A percentile compares a stretch with the other conserved stretches of the same genome.
These are phyloP conservation scores for Pythium phragmiticola DNA, from an alignment of 352 stramenopile genomes.

Conservation along the genomic window DNA sequence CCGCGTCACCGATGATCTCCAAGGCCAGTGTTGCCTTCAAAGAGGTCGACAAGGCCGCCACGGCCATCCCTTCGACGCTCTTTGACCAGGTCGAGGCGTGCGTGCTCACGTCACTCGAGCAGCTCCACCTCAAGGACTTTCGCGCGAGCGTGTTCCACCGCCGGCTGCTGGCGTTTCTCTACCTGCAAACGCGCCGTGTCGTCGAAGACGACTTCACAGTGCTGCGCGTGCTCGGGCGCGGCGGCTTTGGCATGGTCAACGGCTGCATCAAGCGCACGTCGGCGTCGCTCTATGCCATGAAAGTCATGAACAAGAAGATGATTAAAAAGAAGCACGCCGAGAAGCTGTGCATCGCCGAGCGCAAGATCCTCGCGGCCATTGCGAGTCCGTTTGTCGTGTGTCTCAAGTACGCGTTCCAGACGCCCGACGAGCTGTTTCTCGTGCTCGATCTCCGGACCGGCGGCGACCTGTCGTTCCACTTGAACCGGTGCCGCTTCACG, in stretches of 20 bases:
- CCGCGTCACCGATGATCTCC: not conserved
- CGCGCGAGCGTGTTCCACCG: conserved; percentile 73
- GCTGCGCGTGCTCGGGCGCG: conserved; percentile 93
- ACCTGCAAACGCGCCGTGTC: conserved; percentile 86
- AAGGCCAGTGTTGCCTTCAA: not conserved
- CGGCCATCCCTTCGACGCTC: conserved; percentile 32
- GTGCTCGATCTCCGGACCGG: conserved; percentile 96
- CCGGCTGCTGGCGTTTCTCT: conserved; percentile 89
- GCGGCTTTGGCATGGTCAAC: conserved; percentile 97
- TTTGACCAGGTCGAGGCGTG: conserved; percentile 80
- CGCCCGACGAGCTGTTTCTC: conserved; percentile 94
- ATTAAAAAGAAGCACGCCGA: conserved; percentile 92
- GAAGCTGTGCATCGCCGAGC: conserved; percentile 74
- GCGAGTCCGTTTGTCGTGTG: conserved; percentile 93
- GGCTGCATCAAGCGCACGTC: conserved; percentile 94
- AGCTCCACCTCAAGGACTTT: conserved; percentile 76
- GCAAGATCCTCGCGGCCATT: conserved; percentile 75
- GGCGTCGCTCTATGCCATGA: conserved; percentile 82
- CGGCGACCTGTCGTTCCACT: conserved; percentile 92
- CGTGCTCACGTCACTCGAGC: conserved; percentile 65
- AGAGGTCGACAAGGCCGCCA: not conserved
- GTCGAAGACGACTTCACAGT: conserved; percentile 95
- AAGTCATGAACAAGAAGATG: conserved; percentile 88
- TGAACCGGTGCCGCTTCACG: conserved; percentile 69
- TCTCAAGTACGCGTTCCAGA: conserved; percentile 96